Evolutionary conservation across 2,329 filamentous ascomycete species (phyloP).

Genomic region (Dothideomycetes sp.): DNA sequence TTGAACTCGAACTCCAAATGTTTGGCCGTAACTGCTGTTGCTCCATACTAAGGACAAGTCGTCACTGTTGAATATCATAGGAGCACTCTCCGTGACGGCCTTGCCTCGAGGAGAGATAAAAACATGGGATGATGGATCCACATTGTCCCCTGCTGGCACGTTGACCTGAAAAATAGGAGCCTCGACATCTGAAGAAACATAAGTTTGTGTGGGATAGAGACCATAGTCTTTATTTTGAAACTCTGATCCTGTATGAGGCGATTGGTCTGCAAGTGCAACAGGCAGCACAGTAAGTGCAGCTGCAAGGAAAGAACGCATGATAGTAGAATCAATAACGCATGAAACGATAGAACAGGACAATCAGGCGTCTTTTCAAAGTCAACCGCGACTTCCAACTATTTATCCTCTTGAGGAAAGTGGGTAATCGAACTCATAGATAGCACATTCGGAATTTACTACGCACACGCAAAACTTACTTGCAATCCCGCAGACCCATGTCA

Average conservation of each 20-base stretch:
- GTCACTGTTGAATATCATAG: slow-evolving; percentile 25
- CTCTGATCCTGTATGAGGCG: slow-evolving; percentile 9
- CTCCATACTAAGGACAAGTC: slow-evolving; percentile 25
- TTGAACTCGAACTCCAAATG: slow-evolving; percentile 37
- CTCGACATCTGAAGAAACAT: slow-evolving; percentile 25
- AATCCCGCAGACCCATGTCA: slow-evolving; percentile 5
- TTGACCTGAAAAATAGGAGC: slow-evolving; percentile 23
- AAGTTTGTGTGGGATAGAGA: slow-evolving; percentile 27
- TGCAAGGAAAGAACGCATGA: slow-evolving; percentile 2
- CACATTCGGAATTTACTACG: neutral
- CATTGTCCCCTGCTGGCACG: slow-evolving; percentile 6
- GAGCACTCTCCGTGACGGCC: slow-evolving; percentile 15
- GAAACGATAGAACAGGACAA: neutral
- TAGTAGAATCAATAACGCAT: neutral
- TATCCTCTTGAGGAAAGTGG: too few species aligned
- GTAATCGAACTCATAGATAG: neutral
- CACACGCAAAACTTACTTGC: neutral
- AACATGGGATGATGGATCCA: neutral
- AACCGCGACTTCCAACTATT: neutral
- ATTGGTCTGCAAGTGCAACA: slow-evolving; percentile 8
- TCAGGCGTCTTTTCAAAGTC: neutral
- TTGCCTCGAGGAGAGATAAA: slow-evolving; percentile 14
- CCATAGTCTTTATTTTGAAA: slow-evolving; percentile 31
- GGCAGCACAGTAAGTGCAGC: slow-evolving; percentile 4
- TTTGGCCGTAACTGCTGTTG: slow-evolving; percentile 26